Evolutionary conservation across 306 rosid genomes (phyloP), one percentile per base, ranked within the genome.

Genomic region (Trichosanthes truncata): DNA sequence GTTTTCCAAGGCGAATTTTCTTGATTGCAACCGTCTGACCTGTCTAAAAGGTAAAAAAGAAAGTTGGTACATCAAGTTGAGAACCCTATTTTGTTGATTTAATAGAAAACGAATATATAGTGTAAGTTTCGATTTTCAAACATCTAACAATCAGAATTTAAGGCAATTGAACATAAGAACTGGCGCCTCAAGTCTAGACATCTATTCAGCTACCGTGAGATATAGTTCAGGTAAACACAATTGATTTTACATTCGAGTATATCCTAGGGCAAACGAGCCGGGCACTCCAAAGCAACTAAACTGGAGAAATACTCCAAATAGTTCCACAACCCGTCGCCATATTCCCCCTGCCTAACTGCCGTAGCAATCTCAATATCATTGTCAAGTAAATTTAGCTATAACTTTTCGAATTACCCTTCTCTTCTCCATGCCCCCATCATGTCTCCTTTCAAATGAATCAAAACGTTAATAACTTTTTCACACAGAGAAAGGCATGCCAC

Each of bases 1-100:
- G 97, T 89, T 89, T 95, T 56, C 99, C 99, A 76, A 95, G 89
- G 71, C 99, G 90, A 87, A 95, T 95, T 84, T 91, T 95, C 87
- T 95, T 95, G 63, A 95, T 95, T 4, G 99, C 99, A 84, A 95
- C 97, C 2, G 87, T 87, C 88, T 91, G 93, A 36, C 97, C 97
- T 29, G 96, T 93, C 99, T 95, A 89, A 67, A 89, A 81, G 13
- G 66, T 76, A 76, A 40, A 49, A 86, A 23, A 52, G 33, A 77
- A 66, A 60, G 40, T 65, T 49, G 52, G 10, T 36, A 38, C 43
- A 55, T 6, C 52, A 57, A 59, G 40, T 25, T 76, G 80, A 57
- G 29, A 41, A 18, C 29, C 78, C 48, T 26, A 46, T 3, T 73
- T 73, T 4, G 11, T 23, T 43, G 40, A 72, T 14, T 20, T 67